Base-by-base conservation (phyloP, 345 rosid genomes). In the Leavenworthia alabamica region DNA sequence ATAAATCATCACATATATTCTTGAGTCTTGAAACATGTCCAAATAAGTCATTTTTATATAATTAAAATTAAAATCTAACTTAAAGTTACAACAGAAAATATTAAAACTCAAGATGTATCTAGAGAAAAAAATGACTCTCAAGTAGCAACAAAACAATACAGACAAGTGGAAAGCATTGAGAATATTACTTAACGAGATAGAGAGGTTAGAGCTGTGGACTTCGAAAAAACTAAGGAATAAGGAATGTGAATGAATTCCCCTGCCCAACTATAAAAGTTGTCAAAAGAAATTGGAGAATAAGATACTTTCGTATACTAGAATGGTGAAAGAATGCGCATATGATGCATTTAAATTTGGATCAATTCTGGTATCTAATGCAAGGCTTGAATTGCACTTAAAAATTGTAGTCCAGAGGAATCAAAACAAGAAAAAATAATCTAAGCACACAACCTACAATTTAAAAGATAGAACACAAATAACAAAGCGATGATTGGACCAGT, bases 331-430 rank as follows among this genome's bases (percentile, higher is more conserved):
- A 66, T 75, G 74, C 66, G 68, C 72, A 66, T 52, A 64, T 40
- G 61, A 59, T 70, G 56, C 74, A 60, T 45, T n/a, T 60, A 45
- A 47, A 65, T 71, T 45, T 72, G 89, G 75, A 88, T 80, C 82
- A 64, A 88, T 88, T 79, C 89, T 44, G 61, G 84, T 86, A 75
- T 81, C 84, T 68, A 74, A 74, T 84, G 78, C 83, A 78, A 82
- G 79, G 72, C 64, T 62, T 70, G 56, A 72, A 73, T 59, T 68
- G 72, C 75, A 70, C 51, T 53, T 22, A 55, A 79, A 72, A 72
- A 70, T 68, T 80, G n/a, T 71, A 73, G 66, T 68, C 75, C 70
- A 67, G 31, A 73, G 62, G 78, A 74, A 80, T 78, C 81, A 75
- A 75, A 63, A 64, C 60, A 70, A 60, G 53, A 17, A 52, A 51